Evolutionary conservation across 73 alveolate species (phyloP).

Genomic region (Paramecium sonneborni): DNA sequence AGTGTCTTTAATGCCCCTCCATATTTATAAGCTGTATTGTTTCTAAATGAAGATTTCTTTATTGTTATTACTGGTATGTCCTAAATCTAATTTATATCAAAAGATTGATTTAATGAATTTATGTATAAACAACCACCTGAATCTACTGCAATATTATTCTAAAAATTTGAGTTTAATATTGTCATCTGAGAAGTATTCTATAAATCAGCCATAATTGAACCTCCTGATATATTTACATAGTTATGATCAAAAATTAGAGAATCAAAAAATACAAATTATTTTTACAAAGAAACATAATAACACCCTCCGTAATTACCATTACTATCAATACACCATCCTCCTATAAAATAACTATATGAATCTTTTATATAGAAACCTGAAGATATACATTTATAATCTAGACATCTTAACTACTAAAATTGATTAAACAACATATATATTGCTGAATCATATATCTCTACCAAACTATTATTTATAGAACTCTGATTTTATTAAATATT

Average conservation of each 20-base stretch:
- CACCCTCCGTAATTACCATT: slow-evolving; percentile 32
- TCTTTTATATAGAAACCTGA: background rate
- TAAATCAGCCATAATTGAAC: background rate
- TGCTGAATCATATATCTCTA: background rate
- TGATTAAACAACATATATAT: background rate
- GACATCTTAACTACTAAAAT: background rate
- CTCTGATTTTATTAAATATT: background rate
- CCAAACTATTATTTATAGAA: background rate
- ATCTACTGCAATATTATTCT: background rate
- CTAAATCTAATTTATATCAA: background rate
- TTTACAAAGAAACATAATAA: background rate
- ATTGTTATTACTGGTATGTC: background rate
- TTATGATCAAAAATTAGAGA: background rate
- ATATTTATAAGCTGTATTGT: background rate
- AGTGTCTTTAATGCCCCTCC: slow-evolving; percentile 44
- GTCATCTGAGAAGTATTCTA: background rate
- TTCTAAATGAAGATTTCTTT: background rate
- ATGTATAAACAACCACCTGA: background rate
- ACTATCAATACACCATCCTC: background rate
- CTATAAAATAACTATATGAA: background rate
- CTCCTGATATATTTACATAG: background rate
- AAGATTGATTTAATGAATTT: background rate
- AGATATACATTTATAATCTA: background rate
- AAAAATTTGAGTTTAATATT: background rate
- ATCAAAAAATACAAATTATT: background rate